These are phyloP conservation scores for Myxozyma mucilagina DNA, from an alignment of 805 yeast species.

Conservation along the genomic window DNA sequence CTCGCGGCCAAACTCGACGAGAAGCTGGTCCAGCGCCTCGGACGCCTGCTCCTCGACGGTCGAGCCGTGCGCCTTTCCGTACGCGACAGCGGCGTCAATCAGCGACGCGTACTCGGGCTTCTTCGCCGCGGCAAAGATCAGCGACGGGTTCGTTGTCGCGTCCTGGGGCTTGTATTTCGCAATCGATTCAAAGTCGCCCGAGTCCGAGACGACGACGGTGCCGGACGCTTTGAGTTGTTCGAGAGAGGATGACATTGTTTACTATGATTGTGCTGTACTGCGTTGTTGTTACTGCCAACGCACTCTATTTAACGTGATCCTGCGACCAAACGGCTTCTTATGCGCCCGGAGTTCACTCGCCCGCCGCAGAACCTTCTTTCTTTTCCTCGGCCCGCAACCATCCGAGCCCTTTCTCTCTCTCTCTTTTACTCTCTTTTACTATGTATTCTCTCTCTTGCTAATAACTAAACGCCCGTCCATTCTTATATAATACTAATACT, in stretches of 20 bases:
- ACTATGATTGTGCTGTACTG: no score
- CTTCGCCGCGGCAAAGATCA: conserved; percentile 93
- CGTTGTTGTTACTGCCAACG: no score
- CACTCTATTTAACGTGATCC: no score
- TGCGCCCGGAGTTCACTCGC: no score
- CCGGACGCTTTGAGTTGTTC: conserved; percentile 94
- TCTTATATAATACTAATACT: neutral
- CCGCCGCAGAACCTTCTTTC: neutral
- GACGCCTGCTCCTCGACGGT: conserved; percentile 60
- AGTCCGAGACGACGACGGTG: conserved; percentile 95
- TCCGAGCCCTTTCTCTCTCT: neutral
- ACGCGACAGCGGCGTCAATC: conserved; percentile 86
- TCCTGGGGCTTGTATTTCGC: conserved; percentile 99
- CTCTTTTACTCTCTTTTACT: neutral
- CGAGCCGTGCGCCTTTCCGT: conserved; percentile 61
- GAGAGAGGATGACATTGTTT: conserved; percentile 59
- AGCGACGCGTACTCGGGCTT: conserved; percentile 85
- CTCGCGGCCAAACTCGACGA: conserved; percentile 94
- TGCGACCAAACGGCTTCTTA: no score
- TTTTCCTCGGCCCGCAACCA: conserved; percentile 1
- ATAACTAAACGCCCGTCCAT: neutral
- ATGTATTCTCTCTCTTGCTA: neutral
- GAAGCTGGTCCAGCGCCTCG: conserved; percentile 83
- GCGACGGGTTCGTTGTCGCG: conserved; percentile 98
- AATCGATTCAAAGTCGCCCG: conserved; percentile 97